Evolutionary conservation across 1,139 yeast genomes (phyloP), one percentile per base, ranked within the genome.

Genomic region (Suhomyces ambrosiae): DNA sequence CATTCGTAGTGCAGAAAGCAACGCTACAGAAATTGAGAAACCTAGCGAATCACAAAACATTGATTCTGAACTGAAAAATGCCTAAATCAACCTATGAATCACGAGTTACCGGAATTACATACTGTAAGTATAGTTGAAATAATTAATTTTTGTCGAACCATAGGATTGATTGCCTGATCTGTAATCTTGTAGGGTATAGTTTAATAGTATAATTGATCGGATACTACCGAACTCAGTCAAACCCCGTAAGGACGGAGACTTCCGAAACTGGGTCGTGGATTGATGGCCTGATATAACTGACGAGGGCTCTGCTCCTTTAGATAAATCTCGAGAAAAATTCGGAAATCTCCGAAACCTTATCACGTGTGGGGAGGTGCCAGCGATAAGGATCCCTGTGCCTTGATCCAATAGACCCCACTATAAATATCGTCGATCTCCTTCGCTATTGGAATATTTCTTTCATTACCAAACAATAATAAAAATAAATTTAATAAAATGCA

Each of bases 401-500:
- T 26, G 22, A 17, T 23, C 22, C 8, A 15, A 4, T n/a, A 8
- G 11, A 23, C 7, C 4, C 27, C 4, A 26, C 11, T 37, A 37
- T 32, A 38, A 38, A 32, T 35, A 27, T 11, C 17, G 14, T 10
- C n/a, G 23, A 18, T 19, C 21, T 11, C 24, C 25, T 8, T 30
- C 27, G 16, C 6, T 4, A 7, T 21, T 29, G 16, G 13, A 9
- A 10, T n/a, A n/a, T 13, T 3, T 30, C 33, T 6, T 18, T 15
- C 25, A 23, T 31, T 21, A 31, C 7, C 23, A 12, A n/a, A 6
- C 22, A 10, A 9, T 3, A 21, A n/a, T 22, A 6, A 3, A 23
- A 21, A 11, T 16, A n/a, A 31, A n/a, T n/a, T 15, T 10, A 15
- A 7, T 6, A 29, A n/a, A 18, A 48, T 48, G 52, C 35, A 32